Conservation (phyloP, 129 eudicot genomes). For the Glebionis coronaria region DNA sequence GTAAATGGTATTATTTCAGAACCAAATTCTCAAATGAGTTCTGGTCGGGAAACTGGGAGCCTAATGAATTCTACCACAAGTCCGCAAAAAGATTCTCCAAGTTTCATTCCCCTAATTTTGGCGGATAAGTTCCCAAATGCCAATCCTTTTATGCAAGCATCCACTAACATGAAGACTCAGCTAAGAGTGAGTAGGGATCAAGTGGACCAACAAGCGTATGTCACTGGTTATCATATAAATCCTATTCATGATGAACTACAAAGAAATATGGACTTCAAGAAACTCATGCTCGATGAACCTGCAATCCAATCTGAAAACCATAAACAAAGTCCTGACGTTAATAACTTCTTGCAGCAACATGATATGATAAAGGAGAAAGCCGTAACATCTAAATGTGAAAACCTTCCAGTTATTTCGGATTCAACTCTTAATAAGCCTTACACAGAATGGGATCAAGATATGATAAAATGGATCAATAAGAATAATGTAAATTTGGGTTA, state of each 20-base stretch:
- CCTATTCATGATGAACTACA: slow-evolving; percentile 16
- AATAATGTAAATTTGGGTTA: slow-evolving; percentile 16
- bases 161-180: slow-evolving; percentile 24
- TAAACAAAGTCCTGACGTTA: slow-evolving; percentile 15
- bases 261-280: slow-evolving; percentile 10
- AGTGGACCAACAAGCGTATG: slow-evolving; percentile 16
- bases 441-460: slow-evolving; percentile 9
- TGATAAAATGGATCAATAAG: slow-evolving; percentile 21
- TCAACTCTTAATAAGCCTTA: too few relatives aligned
- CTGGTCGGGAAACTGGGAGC: slow-evolving; percentile 20
- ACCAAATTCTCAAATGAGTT: slow-evolving; percentile 33
- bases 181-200: not conserved
- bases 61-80: slow-evolving; percentile 30
- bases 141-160: slow-evolving; percentile 23
- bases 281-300: slow-evolving; percentile 6
- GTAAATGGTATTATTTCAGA: slow-evolving; percentile 53
- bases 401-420: too few relatives aligned
- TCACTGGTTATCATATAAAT: slow-evolving; percentile 22
- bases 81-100: slow-evolving; percentile 34
- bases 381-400: too few relatives aligned
- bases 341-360: slow-evolving; percentile 25
- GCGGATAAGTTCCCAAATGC: slow-evolving; percentile 24
- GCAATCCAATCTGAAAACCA: slow-evolving; percentile 26
- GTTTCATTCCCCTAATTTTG: slow-evolving; percentile 27
- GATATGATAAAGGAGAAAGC: too few relatives aligned